A percentile compares a stretch with the other conserved stretches of the same genome.
phyloP scores from a whole-genome alignment of 192 early-diverging fungal species.

The Lobulomyces angularis region DNA sequence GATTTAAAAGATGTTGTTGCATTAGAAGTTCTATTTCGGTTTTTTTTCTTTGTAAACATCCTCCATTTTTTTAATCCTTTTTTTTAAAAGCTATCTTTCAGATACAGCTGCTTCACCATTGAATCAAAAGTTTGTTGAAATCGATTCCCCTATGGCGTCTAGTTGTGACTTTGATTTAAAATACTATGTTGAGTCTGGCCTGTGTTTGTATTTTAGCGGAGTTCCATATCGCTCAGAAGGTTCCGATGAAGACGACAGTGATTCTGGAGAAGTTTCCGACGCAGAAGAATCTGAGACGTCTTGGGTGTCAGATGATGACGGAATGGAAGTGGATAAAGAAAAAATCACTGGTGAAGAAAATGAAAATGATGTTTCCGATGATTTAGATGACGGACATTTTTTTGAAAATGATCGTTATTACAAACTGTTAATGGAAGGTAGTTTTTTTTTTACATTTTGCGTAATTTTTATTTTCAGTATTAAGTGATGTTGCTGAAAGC shows the following conservation, averaged over 20 bases:
- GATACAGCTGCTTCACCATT: conserved; percentile 57
- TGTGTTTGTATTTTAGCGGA: conserved; percentile 54
- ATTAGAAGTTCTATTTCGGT: conserved; percentile 57
- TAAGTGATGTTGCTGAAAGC: background rate
- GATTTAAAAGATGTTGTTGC: conserved; percentile 48
- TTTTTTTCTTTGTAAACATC: no score
- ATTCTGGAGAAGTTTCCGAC: conserved; percentile 12
- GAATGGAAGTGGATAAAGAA: conserved; percentile 8
- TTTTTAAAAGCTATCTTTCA: no score
- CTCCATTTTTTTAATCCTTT: no score
- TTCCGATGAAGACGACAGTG: conserved; percentile 12
- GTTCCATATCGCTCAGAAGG: conserved; percentile 26
- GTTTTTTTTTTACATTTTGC: conserved; percentile 12
- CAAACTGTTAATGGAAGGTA: conserved; percentile 2
- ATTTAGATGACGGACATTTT: conserved; percentile 7
- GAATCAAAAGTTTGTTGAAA: conserved; percentile 66
- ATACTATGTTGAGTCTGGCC: conserved; percentile 31
- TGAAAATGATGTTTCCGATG: conserved; percentile 4
- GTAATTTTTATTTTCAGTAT: conserved; percentile 9
- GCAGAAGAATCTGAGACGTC: conserved; percentile 8
- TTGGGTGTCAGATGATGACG: conserved; percentile 1
- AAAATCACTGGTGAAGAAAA: conserved; percentile 14
- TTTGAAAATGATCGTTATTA: conserved; percentile 14
- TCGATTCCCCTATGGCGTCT: conserved; percentile 44
- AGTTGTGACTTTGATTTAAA: conserved; percentile 45